A percentile compares a stretch with the other conserved stretches of the same genome.
phyloP scores from a whole-genome alignment of 73 alveolate genomes.

The Stentor coeruleus region DNA sequence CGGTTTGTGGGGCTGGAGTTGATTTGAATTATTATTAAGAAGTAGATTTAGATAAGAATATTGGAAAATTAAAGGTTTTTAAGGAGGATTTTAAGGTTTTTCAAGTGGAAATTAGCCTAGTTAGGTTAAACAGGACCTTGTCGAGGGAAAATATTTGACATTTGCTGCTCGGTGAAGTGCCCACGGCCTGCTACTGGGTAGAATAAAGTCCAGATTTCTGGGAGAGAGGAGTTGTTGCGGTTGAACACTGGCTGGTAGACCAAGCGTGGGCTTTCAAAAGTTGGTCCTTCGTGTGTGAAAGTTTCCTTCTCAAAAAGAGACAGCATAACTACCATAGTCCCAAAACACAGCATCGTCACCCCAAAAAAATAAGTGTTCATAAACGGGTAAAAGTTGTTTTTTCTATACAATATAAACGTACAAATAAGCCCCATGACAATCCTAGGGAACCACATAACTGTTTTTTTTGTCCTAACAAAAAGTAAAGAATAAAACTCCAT shows the following conservation, averaged over 20 bases:
- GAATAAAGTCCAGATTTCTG: conserved; percentile 7
- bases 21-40: conserved; percentile 64
- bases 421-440: background rate
- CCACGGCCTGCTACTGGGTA: conserved; percentile 22
- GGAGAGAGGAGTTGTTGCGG: background rate
- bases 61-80: too few species aligned
- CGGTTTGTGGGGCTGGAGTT: conserved; percentile 66
- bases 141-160: conserved; percentile 15
- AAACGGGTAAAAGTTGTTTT: background rate
- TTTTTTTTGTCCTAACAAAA: background rate
- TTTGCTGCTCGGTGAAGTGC: conserved; percentile 8
- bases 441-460: background rate
- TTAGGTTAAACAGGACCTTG: conserved; percentile 1
- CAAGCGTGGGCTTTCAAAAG: conserved; percentile 19
- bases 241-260: conserved; percentile 17
- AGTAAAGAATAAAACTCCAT: background rate
- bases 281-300: conserved; percentile 3
- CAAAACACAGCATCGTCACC: background rate
- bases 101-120: too few species aligned
- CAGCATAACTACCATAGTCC: background rate
- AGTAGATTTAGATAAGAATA: too few species aligned
- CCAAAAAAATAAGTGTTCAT: background rate
- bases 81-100: too few species aligned
- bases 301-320: background rate
- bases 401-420: background rate